Evolutionary conservation across 192 early-diverging fungal species (phyloP).

Genomic region (Dimargaris cristalligena): DNA sequence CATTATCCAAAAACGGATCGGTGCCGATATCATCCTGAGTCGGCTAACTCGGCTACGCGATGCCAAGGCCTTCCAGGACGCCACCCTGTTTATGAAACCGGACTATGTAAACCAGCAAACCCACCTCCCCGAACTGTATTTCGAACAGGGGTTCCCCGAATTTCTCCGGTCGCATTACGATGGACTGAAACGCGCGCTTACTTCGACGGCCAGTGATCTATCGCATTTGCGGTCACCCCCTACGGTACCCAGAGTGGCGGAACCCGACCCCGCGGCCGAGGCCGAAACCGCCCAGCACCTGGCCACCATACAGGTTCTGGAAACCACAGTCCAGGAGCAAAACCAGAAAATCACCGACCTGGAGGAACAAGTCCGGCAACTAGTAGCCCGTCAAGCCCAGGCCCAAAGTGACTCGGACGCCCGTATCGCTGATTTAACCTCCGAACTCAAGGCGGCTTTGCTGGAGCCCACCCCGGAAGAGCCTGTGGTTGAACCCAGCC

Average conservation of each 20-base stretch:
- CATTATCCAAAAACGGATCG: constrained; percentile 72
- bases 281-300: constrained; percentile 15
- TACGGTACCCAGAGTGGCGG: neutral
- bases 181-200: constrained; percentile 21
- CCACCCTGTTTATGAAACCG: constrained; percentile 42
- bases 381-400: too few relatives aligned
- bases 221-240: constrained; percentile 6
- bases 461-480: too few relatives aligned
- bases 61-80: constrained; percentile 59
- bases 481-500: too few relatives aligned
- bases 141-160: constrained; percentile 73
- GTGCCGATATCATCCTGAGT: constrained; percentile 67
- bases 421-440: neutral
- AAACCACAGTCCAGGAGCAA: constrained; percentile 14
- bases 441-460: neutral
- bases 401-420: neutral
- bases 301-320: constrained; percentile 17
- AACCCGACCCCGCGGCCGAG: neutral
- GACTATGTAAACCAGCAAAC: constrained; percentile 42
- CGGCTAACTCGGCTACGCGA: constrained; percentile 75
- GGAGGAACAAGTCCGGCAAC: constrained; percentile 1
- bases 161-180: constrained; percentile 70
- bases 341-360: constrained; percentile 13
- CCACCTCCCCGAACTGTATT: constrained; percentile 47
- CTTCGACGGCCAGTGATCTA: constrained; percentile 1